phyloP scores from a whole-genome alignment of 2,329 filamentous ascomycete genomes.

The Stagonosporopsis chrysanthemi region DNA sequence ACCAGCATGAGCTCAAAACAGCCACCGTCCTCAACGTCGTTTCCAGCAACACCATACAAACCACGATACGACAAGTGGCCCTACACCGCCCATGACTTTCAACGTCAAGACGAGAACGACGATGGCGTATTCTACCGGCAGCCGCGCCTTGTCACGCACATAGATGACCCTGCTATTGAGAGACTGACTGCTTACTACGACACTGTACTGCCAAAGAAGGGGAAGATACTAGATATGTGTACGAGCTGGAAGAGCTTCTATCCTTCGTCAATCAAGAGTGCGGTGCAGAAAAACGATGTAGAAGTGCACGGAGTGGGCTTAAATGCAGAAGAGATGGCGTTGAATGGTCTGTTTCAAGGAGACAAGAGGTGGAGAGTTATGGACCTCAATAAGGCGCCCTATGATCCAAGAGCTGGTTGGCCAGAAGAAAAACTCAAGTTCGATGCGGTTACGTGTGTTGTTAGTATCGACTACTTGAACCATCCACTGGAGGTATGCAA shows the following conservation, averaged over 20 bases:
- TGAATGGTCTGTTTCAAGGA: constrained; percentile 47
- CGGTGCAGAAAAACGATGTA: constrained; percentile 42
- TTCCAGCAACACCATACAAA: constrained; percentile 24
- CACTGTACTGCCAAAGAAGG: constrained; percentile 50
- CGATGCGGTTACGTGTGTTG: constrained; percentile 59
- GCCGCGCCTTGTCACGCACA: constrained; percentile 62
- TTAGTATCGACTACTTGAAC: constrained; percentile 61
- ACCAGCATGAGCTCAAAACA: constrained; percentile 8
- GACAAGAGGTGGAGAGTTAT: constrained; percentile 41
- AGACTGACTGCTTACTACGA: constrained; percentile 57
- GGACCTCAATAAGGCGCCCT: constrained; percentile 55
- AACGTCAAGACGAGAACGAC: constrained; percentile 45
- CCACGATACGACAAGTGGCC: constrained; percentile 34
- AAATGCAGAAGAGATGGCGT: constrained; percentile 55
- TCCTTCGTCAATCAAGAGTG: constrained; percentile 43
- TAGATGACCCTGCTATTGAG: constrained; percentile 59
- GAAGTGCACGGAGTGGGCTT: constrained; percentile 59
- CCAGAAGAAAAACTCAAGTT: constrained; percentile 30
- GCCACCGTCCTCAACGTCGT: not conserved
- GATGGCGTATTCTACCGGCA: constrained; percentile 51
- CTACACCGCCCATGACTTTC: constrained; percentile 45
- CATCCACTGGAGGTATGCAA: constrained; percentile 55
- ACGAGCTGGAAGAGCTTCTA: constrained; percentile 60
- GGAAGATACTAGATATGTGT: constrained; percentile 60
- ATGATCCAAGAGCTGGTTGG: constrained; percentile 35